phyloP scores from a whole-genome alignment of 2,329 filamentous ascomycete species.

The Emericellopsis atlantica region DNA sequence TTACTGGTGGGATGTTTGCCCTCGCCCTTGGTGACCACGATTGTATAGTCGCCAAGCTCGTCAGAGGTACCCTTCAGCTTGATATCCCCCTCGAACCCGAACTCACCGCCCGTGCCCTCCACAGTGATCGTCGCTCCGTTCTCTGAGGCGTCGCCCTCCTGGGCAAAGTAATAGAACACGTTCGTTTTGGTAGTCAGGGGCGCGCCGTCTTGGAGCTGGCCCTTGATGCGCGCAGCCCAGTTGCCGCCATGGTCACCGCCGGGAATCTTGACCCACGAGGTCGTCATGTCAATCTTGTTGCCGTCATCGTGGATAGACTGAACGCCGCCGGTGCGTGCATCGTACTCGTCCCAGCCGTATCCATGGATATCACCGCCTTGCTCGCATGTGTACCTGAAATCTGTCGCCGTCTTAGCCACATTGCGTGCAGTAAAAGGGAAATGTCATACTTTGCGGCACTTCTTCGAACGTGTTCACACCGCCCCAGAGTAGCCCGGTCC shows the following conservation, averaged over 20 bases:
- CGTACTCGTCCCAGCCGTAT: constrained; percentile 97
- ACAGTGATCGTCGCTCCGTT: constrained; percentile 47
- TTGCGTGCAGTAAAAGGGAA: too few relatives aligned
- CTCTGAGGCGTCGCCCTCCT: constrained; percentile 45
- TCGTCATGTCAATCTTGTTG: constrained; percentile 83
- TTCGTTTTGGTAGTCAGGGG: constrained; percentile 58
- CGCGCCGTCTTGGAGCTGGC: constrained; percentile 59
- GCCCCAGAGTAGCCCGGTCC: constrained; percentile 79
- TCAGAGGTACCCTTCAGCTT: constrained; percentile 56
- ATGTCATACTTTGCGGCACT: constrained; percentile 55
- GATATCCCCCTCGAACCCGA: constrained; percentile 47
- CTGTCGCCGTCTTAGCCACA: constrained; percentile 24
- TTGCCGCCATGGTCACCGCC: constrained; percentile 76
- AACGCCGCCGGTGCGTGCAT: constrained; percentile 73
- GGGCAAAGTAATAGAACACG: constrained; percentile 67
- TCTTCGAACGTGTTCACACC: constrained; percentile 67
- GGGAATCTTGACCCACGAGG: constrained; percentile 85
- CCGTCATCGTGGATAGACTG: constrained; percentile 84
- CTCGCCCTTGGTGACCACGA: constrained; percentile 63
- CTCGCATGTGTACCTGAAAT: constrained; percentile 88
- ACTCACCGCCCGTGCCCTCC: constrained; percentile 34
- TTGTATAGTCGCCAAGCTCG: constrained; percentile 65
- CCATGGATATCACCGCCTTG: constrained; percentile 88
- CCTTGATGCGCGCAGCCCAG: constrained; percentile 85
- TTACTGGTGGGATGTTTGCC: constrained; percentile 47